Base-by-base conservation (phyloP, 306 rosid genomes). In the Arachis stenosperma region DNA sequence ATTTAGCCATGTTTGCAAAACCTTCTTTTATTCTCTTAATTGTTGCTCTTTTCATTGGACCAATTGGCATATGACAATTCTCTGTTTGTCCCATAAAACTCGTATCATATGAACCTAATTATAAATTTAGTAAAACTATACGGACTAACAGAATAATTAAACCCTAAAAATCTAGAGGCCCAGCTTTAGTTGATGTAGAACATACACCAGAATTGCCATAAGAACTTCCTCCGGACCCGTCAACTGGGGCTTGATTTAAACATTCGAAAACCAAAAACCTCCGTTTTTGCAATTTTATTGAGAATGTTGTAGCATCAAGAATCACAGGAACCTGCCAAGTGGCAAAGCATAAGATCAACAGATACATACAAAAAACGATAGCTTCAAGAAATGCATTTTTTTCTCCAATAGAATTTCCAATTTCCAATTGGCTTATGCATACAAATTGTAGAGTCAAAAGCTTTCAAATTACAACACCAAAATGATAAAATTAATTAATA, bases 231-330 rank as follows among this genome's bases (percentile, higher is more conserved):
- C 83, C 82, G 60, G 96, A 84, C 63, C 88, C 91, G 10, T 93
- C 94, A 33, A 89, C 73, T 27, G 91, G 96, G 17, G 96, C 98
- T 82, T 93, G 98, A 69, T 93, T 93, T 48, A 90, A 88, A 81
- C 97, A 88, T 75, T 93, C 98, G 64, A 93, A 84, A 74, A 85
- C 86, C 84, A 93, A 71, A 77, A 68, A 90, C 74, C 97, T 87
- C 70, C 92, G 72, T 83, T 80, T 93, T 74, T 84, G 90, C 81
- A 93, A 77, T 86, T 91, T 91, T 71, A 88, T 85, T 61, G 98
- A 89, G 86, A 82, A 88, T 27, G 96, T 89, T 51, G 93, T 77
- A 2, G 94, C 84, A 58, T 89, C 96, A 36, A 86, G 98, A 78
- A 89, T 89, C 78, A 86, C 77, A 14, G 92, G 91, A 78, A 91